Evolutionary conservation across 2,329 filamentous ascomycete species (phyloP).

Genomic region (Clathrospora elynae): DNA sequence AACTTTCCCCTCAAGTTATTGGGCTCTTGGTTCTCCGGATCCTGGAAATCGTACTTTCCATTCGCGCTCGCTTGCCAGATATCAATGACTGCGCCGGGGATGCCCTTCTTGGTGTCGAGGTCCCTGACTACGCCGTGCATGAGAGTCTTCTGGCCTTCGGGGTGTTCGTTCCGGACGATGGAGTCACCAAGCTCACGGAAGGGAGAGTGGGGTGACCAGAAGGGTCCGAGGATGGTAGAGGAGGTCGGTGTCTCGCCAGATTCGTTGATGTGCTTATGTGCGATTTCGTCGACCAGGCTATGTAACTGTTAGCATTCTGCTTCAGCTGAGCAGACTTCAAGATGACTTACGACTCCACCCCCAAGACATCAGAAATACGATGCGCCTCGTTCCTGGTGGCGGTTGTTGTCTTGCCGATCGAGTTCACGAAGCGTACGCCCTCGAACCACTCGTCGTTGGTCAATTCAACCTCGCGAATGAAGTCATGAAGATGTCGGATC

Average conservation of each 20-base stretch:
- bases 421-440: slow-evolving; percentile 76
- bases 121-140: slow-evolving; percentile 74
- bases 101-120: slow-evolving; percentile 67
- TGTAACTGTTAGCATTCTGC: slow-evolving; percentile 1
- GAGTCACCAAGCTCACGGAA: slow-evolving; percentile 69
- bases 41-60: slow-evolving; percentile 77
- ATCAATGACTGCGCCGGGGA: slow-evolving; percentile 72
- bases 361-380: slow-evolving; percentile 73
- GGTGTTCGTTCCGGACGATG: slow-evolving; percentile 67
- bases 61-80: slow-evolving; percentile 80
- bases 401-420: slow-evolving; percentile 70
- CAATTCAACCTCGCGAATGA: slow-evolving; percentile 76
- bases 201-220: slow-evolving; percentile 76
- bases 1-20: slow-evolving; percentile 82
- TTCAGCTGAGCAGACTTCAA: neutral
- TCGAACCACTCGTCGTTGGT: slow-evolving; percentile 77
- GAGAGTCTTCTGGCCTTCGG: slow-evolving; percentile 62
- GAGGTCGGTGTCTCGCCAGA: slow-evolving; percentile 69
- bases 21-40: slow-evolving; percentile 70
- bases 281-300: slow-evolving; percentile 69
- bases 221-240: slow-evolving; percentile 75
- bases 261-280: slow-evolving; percentile 67
- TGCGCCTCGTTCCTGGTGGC: slow-evolving; percentile 75
- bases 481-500: slow-evolving; percentile 77
- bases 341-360: slow-evolving; percentile 68